Evolutionary conservation across 192 early-diverging fungal genomes (phyloP).

Genomic region (Gamsiella multidivaricata): DNA sequence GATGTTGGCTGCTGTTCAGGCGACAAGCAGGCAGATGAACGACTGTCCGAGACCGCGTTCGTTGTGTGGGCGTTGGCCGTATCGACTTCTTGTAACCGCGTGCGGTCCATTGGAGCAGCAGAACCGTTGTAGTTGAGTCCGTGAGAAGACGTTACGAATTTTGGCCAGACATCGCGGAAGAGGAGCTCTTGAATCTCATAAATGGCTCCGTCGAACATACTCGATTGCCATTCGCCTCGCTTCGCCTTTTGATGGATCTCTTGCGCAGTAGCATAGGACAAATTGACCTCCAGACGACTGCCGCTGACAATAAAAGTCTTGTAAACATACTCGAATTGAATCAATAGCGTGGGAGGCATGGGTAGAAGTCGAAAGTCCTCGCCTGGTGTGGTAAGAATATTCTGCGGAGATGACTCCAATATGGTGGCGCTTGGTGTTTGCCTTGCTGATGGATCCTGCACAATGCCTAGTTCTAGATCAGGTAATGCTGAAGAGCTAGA

Average conservation of each 20-base stretch:
- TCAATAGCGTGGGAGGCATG: conserved; percentile 46
- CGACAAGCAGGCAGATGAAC: neutral
- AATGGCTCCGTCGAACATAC: conserved; percentile 44
- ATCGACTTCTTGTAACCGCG: neutral
- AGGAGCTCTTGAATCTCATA: conserved; percentile 46
- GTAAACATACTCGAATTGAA: conserved; percentile 51
- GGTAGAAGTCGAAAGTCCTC: conserved; percentile 21
- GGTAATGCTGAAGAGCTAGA: conserved; percentile 12
- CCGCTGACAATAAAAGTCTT: conserved; percentile 39
- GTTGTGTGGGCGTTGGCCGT: neutral
- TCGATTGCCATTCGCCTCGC: conserved; percentile 30
- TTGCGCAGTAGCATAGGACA: conserved; percentile 27
- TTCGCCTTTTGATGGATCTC: conserved; percentile 30
- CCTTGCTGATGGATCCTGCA: neutral
- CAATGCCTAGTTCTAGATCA: conserved; percentile 23
- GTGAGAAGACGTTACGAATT: conserved; percentile 47
- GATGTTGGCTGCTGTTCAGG: conserved; percentile 18
- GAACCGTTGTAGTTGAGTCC: conserved; percentile 25
- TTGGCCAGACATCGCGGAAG: conserved; percentile 53
- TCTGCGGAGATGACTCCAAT: neutral
- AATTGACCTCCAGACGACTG: conserved; percentile 40
- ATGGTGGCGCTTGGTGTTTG: neutral
- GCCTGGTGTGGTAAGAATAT: neutral
- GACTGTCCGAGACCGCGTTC: neutral
- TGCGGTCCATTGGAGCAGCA: neutral